A percentile compares a stretch with the other conserved stretches of the same genome.
These are phyloP conservation scores for Aeminium ludgeri DNA, from an alignment of 495 filamentous ascomycete genomes.

Conservation along the genomic window DNA sequence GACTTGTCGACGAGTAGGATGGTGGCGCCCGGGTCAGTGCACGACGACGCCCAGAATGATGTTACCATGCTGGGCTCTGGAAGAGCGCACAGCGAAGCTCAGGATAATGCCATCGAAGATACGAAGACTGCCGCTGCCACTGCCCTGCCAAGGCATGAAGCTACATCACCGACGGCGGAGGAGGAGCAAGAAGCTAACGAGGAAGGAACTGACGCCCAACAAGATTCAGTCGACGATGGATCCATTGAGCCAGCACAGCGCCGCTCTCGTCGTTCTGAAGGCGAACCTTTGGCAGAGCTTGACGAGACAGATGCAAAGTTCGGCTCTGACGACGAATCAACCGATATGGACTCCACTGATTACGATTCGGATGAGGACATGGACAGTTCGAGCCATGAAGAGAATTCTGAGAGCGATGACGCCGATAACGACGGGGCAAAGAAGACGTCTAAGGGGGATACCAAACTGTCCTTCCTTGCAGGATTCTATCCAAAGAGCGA, in stretches of 20 bases:
- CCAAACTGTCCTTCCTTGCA: no score
- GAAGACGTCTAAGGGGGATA: constrained; percentile 8
- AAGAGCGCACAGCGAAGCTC: no score
- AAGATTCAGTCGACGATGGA: no score
- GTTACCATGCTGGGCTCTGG: no score
- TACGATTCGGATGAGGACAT: constrained; percentile 38
- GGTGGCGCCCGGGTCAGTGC: neutral
- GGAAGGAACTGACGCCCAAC: no score
- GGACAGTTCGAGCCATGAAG: constrained; percentile 47
- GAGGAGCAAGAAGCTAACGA: no score
- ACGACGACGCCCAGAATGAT: no score
- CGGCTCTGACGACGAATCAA: constrained; percentile 53
- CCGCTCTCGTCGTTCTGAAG: neutral
- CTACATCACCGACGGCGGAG: no score
- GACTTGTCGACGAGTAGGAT: neutral
- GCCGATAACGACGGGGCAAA: constrained; percentile 17
- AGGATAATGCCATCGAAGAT: no score
- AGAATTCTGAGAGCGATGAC: constrained; percentile 33
- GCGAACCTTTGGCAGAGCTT: constrained; percentile 22
- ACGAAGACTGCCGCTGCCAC: no score
- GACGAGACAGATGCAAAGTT: constrained; percentile 54
- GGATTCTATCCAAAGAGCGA: neutral
- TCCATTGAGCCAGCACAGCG: constrained; percentile 1
- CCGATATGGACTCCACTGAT: constrained; percentile 55
- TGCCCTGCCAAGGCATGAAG: no score